A percentile compares a stretch with the other conserved stretches of the same genome.
phyloP scores from a whole-genome alignment of 805 yeast genomes.

The Martiniozyma abietophila region DNA sequence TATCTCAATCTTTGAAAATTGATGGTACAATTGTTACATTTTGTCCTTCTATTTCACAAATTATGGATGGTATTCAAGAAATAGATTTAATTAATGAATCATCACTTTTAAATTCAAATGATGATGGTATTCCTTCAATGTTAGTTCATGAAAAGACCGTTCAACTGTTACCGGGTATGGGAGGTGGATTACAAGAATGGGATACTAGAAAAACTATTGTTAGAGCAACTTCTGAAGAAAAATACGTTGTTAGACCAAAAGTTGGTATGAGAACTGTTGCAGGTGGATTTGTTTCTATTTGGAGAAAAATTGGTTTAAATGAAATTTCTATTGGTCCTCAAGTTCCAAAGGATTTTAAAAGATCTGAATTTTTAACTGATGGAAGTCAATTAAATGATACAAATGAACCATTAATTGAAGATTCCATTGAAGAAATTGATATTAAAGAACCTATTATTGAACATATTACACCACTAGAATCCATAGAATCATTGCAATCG shows the following conservation, averaged over 20 bases:
- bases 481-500: too few species aligned
- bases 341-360: slow-evolving; percentile 7
- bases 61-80: slow-evolving; percentile 30
- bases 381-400: not conserved
- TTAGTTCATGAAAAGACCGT: slow-evolving; percentile 25
- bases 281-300: slow-evolving; percentile 42
- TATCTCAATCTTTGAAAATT: slow-evolving; percentile 28
- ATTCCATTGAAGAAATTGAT: not conserved
- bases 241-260: slow-evolving; percentile 39
- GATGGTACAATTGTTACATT: slow-evolving; percentile 37
- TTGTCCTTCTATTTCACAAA: slow-evolving; percentile 41
- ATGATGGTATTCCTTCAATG: slow-evolving; percentile 1
- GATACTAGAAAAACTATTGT: slow-evolving; percentile 33
- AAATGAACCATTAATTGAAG: not conserved
- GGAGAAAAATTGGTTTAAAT: slow-evolving; percentile 24
- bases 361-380: slow-evolving; percentile 2
- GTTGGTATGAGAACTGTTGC: slow-evolving; percentile 39
- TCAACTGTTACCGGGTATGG: slow-evolving; percentile 38
- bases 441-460: not conserved
- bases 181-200: slow-evolving; percentile 46
- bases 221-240: slow-evolving; percentile 32
- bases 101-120: slow-evolving; percentile 1
- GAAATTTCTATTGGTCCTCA: slow-evolving; percentile 6
- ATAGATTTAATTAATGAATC: slow-evolving; percentile 16
- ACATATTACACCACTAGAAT: not conserved